Conservation (phyloP, 192 early-diverging fungal genomes). For the Rhizophagus prolifer region DNA sequence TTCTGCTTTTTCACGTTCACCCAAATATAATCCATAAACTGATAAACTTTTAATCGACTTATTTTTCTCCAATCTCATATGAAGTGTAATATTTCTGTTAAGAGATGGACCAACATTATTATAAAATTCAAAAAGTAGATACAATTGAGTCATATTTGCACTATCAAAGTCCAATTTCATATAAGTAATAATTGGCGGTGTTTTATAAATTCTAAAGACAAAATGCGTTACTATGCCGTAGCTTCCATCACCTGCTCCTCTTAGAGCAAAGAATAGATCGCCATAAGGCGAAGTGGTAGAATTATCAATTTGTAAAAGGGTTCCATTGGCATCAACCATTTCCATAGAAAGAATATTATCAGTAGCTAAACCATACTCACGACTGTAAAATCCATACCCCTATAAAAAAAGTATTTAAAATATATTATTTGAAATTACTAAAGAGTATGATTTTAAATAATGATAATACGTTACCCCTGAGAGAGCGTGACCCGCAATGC, state of each 20-base stretch:
- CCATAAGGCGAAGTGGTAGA: too few relatives aligned
- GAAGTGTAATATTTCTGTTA: not conserved
- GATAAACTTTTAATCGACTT: too few relatives aligned
- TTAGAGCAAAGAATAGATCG: conserved; percentile 60
- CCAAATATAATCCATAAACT: not conserved
- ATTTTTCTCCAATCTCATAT: not conserved
- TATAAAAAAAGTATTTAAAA: not conserved
- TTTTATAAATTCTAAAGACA: conserved; percentile 23
- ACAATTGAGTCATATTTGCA: not conserved
- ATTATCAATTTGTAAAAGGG: conserved; percentile 36
- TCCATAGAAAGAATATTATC: conserved; percentile 42
- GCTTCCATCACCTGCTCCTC: conserved; percentile 51
- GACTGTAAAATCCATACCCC: conserved; percentile 45
- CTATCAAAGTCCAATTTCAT: not conserved
- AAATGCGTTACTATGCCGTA: conserved; percentile 40
- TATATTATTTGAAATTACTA: not conserved
- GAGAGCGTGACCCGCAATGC: conserved; percentile 45
- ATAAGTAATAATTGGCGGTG: not conserved
- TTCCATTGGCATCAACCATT: conserved; percentile 44
- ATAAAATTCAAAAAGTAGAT: not conserved
- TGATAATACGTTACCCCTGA: conserved; percentile 36
- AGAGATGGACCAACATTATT: not conserved
- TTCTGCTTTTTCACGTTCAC: not conserved
- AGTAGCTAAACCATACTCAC: conserved; percentile 46
- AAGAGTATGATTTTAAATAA: not conserved